A percentile compares a stretch with the other conserved stretches of the same genome.
Evolutionary conservation across 371 early-diverging fungal species (phyloP).

Genomic region (Mortierella sp.): DNA sequence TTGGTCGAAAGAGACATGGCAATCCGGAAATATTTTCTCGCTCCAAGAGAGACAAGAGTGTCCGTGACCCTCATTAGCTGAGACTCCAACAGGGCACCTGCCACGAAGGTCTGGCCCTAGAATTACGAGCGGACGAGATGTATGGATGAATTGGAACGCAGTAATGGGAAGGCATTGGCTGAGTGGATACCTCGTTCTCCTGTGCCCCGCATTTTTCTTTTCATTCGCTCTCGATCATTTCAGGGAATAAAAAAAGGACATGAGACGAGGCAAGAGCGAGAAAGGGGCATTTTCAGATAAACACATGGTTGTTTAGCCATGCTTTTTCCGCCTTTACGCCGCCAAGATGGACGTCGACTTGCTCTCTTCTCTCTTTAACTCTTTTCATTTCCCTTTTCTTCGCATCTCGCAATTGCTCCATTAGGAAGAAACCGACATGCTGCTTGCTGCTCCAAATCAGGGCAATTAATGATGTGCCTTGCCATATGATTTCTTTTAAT

Average conservation of each 20-base stretch:
- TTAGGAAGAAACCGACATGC: neutral
- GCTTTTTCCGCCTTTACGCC: constrained; percentile 4
- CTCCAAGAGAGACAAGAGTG: neutral
- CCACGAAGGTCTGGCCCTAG: constrained; percentile 1
- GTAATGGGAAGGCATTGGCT: neutral
- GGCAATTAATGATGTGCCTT: neutral
- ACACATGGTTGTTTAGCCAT: neutral
- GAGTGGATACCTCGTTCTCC: neutral
- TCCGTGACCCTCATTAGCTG: neutral
- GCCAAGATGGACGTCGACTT: constrained; percentile 9
- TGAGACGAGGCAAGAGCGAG: too few relatives aligned
- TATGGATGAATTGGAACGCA: neutral
- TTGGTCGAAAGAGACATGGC: neutral
- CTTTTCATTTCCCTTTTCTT: neutral
- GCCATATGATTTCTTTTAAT: too few relatives aligned
- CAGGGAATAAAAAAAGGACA: constrained; percentile 2
- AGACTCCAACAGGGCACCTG: neutral
- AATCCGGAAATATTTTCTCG: neutral
- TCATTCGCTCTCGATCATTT: neutral
- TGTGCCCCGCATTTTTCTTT: neutral
- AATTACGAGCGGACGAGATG: neutral
- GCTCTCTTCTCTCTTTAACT: neutral
- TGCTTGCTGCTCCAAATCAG: neutral
- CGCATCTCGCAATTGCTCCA: neutral
- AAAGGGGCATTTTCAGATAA: neutral